Evolutionary conservation across 768 basidiomycete species (phyloP).

Genomic region (Leccinum incarnatum): DNA sequence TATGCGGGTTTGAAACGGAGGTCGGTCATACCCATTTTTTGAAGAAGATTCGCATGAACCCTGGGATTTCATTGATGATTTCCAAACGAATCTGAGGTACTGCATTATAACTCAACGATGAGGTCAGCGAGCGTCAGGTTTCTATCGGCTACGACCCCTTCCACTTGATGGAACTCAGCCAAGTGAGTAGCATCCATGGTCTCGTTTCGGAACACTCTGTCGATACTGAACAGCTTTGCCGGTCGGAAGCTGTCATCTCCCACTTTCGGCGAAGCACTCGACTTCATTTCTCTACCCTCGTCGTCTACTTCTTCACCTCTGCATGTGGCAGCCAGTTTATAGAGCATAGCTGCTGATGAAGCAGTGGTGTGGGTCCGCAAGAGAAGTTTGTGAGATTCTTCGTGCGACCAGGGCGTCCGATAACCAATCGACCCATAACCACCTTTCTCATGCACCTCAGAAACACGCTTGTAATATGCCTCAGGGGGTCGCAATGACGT

Average conservation of each 20-base stretch:
- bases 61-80: constrained; percentile 36
- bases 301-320: constrained; percentile 54
- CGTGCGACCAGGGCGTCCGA: constrained; percentile 91
- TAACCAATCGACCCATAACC: constrained; percentile 95
- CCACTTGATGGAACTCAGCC: constrained; percentile 99
- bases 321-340: constrained; percentile 84
- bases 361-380: constrained; percentile 97
- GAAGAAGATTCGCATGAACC: constrained; percentile 99
- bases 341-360: constrained; percentile 90
- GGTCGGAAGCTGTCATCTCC: constrained; percentile 78
- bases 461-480: constrained; percentile 84
- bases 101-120: constrained; percentile 59
- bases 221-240: constrained; percentile 94
- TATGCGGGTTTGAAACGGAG: constrained; percentile 98
- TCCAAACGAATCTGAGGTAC: not conserved
- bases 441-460: constrained; percentile 80
- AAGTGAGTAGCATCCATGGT: constrained; percentile 98
- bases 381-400: constrained; percentile 88
- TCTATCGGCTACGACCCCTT: constrained; percentile 96
- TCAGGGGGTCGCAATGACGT: constrained; percentile 69
- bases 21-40: constrained; percentile 91
- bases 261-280: constrained; percentile 7
- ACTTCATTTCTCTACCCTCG: constrained; percentile 20
- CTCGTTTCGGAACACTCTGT: constrained; percentile 98
- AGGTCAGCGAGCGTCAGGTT: constrained; percentile 91